Evolutionary conservation across 169 alveolate species (phyloP).

Genomic region (Eimeria falciformis): DNA sequence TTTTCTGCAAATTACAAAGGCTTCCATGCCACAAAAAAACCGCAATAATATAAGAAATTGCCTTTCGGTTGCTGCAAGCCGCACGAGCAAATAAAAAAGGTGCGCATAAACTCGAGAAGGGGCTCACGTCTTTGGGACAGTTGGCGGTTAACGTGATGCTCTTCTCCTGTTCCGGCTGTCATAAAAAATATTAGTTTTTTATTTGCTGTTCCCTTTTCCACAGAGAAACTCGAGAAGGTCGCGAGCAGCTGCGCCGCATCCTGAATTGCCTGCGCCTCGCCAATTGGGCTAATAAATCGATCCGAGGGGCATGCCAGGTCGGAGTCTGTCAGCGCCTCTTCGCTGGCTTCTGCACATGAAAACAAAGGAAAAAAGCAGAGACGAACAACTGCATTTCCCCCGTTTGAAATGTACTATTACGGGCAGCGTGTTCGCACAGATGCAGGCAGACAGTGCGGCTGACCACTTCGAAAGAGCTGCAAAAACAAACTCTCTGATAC

Average conservation of each 20-base stretch:
- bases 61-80: too few relatives aligned
- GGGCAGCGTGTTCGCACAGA: not conserved
- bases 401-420: too few relatives aligned
- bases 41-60: too few relatives aligned
- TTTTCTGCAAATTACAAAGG: not conserved
- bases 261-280: not conserved
- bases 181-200: not conserved
- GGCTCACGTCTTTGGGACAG: slow-evolving; percentile 36
- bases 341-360: not conserved
- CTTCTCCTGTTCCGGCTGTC: slow-evolving; percentile 49
- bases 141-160: not conserved
- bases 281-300: not conserved
- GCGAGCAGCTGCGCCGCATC: not conserved
- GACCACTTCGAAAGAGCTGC: not conserved
- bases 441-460: not conserved
- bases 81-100: not conserved
- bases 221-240: not conserved
- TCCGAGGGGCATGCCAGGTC: not conserved
- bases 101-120: not conserved
- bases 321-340: not conserved
- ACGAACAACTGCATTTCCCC: not conserved
- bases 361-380: not conserved
- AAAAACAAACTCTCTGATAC: not conserved
- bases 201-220: not conserved
- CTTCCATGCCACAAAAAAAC: too few relatives aligned